Base-by-base conservation (phyloP, 495 filamentous ascomycete genomes). In the Aspergillus egyptiacus region DNA sequence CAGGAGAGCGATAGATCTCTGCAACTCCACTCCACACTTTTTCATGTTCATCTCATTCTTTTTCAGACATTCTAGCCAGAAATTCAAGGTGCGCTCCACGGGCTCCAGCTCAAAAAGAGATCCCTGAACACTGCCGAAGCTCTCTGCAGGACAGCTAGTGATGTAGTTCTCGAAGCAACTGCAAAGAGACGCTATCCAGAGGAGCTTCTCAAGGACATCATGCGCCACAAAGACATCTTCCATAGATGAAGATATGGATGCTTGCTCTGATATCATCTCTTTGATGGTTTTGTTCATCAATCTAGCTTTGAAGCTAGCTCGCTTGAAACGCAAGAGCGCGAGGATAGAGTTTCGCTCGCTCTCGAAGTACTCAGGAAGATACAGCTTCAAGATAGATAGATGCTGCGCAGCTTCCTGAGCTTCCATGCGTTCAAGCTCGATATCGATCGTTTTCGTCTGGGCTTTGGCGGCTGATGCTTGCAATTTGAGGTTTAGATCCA, bases 401-500 rank as follows among this genome's bases (percentile, higher is more conserved):
- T 96, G 91, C 54, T 96, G 87, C 15, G 80, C 67, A 2, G 89
- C 87, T 74, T 98, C 90, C 56, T 91, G 86, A 2, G 90, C 87
- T 53, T 95, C 88, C 65, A 98, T 80, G 51, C 85, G 85, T 24
- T 83, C 77, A 18, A 97, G 73, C 62, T 97, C 94, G 6, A 95
- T 72, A 56, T 96, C 91, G 47, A 97, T 91, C 0, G 89, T 89
- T 63, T 93, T 96, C 56, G 87, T 84, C 63, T 95, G 91, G 2
- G 90, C 82, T 68, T 95, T 96, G 10, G 87, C 77, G 18, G 88
- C 89, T 9, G 90, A 91, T 30, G 83, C 77, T 57, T 95, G 91
- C 27, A 98, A 79, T 58, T 93, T 91, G 79, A 91, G 78, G 65
- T 96, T 97, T 33, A 98, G 76, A 63, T 98, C 90, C 78, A 94